Conservation (phyloP, 345 rosid species). For the Salix koriyanagi region DNA sequence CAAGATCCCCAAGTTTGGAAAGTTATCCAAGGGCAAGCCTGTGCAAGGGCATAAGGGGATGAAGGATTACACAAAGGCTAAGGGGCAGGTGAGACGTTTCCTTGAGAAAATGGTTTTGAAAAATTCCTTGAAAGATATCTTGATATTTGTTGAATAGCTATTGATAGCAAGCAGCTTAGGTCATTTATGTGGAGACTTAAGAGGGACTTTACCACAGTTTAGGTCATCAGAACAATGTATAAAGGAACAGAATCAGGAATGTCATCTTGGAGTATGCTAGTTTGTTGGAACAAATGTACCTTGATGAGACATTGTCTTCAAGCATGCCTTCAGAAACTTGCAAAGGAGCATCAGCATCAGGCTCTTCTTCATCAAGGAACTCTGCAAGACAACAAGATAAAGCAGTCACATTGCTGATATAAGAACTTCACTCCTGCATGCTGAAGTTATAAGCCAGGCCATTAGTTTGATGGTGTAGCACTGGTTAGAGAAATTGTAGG, state of each 20-base stretch:
- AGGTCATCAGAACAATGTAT: too few relatives aligned
- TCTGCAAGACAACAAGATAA: constrained; percentile 30
- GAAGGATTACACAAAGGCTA: not conserved
- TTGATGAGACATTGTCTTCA: constrained; percentile 80
- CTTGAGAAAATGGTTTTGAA: not conserved
- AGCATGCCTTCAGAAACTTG: constrained; percentile 65
- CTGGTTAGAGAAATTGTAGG: not conserved
- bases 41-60: not conserved
- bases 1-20: not conserved
- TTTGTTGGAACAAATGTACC: constrained; percentile 36
- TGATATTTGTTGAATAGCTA: not conserved
- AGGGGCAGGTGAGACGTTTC: not conserved
- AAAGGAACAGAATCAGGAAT: too few relatives aligned
- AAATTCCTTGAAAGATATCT: not conserved
- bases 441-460: not conserved
- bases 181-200: too few relatives aligned
- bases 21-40: not conserved
- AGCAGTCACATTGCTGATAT: not conserved
- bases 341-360: constrained; percentile 47
- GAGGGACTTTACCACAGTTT: not conserved
- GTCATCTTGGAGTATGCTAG: not conserved
- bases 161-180: too few relatives aligned
- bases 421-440: not conserved
- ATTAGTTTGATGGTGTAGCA: not conserved
- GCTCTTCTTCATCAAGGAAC: constrained; percentile 55